Evolutionary conservation across 768 basidiomycete species (phyloP).

Genomic region (Mycena galericulata): DNA sequence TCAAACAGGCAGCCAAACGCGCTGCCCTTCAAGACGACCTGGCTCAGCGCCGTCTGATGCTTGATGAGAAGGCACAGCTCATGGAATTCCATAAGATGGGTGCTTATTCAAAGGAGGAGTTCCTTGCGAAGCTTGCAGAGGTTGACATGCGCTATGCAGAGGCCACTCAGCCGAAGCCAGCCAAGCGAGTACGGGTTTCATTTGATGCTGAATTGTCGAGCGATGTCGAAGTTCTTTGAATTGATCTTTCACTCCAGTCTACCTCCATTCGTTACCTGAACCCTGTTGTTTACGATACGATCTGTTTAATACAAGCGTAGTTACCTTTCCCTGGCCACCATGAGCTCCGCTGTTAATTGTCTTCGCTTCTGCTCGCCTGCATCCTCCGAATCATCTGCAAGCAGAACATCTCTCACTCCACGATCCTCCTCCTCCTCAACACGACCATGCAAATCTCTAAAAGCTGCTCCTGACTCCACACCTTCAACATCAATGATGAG

Average conservation of each 20-base stretch:
- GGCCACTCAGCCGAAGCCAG: background rate
- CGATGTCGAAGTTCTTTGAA: background rate
- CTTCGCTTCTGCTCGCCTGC: background rate
- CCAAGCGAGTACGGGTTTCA: background rate
- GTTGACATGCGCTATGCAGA: background rate
- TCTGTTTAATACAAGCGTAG: background rate
- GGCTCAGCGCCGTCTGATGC: background rate
- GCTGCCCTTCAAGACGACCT: background rate
- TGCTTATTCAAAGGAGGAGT: background rate
- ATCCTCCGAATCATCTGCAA: conserved; percentile 20
- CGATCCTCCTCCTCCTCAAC: conserved; percentile 32
- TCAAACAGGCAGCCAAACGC: background rate
- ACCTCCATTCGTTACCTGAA: background rate
- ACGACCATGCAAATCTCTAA: conserved; percentile 15
- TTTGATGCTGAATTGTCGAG: background rate
- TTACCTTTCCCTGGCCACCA: too few species aligned
- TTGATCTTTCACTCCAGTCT: background rate
- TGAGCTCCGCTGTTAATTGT: background rate
- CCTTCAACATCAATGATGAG: conserved; percentile 50
- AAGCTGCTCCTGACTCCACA: conserved; percentile 16
- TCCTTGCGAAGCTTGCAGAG: background rate
- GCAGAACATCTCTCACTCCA: background rate
- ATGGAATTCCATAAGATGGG: background rate
- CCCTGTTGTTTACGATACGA: background rate
- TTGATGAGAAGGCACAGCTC: background rate